Evolutionary conservation across 2,329 filamentous ascomycete genomes (phyloP), one percentile per base, ranked within the genome.

Genomic region (Colletotrichum lupini): DNA sequence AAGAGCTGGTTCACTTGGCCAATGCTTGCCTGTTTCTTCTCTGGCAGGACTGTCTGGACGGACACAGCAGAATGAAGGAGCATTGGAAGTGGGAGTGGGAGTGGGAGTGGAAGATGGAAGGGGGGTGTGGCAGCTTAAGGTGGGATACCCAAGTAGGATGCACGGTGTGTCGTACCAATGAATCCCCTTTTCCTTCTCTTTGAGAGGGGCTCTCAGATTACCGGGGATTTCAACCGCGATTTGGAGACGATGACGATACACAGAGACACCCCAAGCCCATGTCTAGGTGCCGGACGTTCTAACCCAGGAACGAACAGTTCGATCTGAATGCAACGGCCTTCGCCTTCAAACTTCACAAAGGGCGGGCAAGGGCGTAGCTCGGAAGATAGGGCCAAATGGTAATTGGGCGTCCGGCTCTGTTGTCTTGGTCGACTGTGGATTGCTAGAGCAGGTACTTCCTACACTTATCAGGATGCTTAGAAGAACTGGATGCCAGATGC

Each of bases 401-500:
- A n/a, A n/a, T 19, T 7, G 19, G 42, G 42, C 6, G 42, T 49
- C 19, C 16, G 16, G 42, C 4, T n/a, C 42, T 49, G 14, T 19
- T 62, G 46, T 16, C 16, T 42, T n/a, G 58, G n/a, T 62, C 14
- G 26, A 24, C 5, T n/a, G 37, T 61, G 52, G 28, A 28, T 62
- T 62, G 16, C 59, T 32, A 42, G 58, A 65, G 32, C 57, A 49
- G 49, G 59, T 22, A 24, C 37, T 49, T 26, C 46, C 46, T 59
- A 58, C 35, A 62, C 68, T 60, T 68, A 68, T 68, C 65, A 63
- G 65, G 59, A 26, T 59, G 30, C 58, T 35, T 49, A 16, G 42
- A 49, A 19, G 42, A 49, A 9, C 42, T 9, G 69, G 35, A 69
- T 73, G 69, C 24, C 65, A 68, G 59, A 72, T 68, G 59, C 49